These are phyloP conservation scores for Monosporascus cannonballus DNA, from an alignment of 2,329 filamentous ascomycete genomes.

Conservation along the genomic window DNA sequence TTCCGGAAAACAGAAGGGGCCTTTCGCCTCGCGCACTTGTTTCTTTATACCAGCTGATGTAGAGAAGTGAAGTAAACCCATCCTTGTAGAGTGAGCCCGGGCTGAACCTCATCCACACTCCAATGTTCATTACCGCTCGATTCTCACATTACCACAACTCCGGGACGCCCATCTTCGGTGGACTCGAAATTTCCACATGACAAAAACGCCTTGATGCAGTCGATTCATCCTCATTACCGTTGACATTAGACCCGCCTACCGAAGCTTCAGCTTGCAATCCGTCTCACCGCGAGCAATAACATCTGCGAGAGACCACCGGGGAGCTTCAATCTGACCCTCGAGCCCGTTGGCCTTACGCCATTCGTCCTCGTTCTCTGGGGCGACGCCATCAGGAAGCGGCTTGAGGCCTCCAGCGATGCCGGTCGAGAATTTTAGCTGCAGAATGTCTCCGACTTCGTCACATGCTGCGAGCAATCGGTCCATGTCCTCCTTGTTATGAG, in stretches of 20 bases:
- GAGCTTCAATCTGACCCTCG: slow-evolving; percentile 67
- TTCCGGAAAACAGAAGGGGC: slow-evolving; percentile 9
- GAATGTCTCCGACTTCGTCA: slow-evolving; percentile 83
- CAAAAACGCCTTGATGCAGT: slow-evolving; percentile 21
- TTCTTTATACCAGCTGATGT: slow-evolving; percentile 13
- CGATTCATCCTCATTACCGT: slow-evolving; percentile 10
- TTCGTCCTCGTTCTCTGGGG: slow-evolving; percentile 65
- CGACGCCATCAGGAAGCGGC: slow-evolving; percentile 65
- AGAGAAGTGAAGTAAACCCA: slow-evolving; percentile 21
- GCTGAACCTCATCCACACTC: slow-evolving; percentile 10
- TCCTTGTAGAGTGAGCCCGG: slow-evolving; percentile 21
- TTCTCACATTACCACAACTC: slow-evolving; percentile 23
- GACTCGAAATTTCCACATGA: slow-evolving; percentile 15
- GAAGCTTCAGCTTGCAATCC: slow-evolving; percentile 67
- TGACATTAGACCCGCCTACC: slow-evolving; percentile 36
- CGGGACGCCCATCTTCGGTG: slow-evolving; percentile 22
- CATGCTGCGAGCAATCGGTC: slow-evolving; percentile 85
- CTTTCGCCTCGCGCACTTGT: slow-evolving; percentile 12
- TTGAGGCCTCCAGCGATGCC: slow-evolving; percentile 85
- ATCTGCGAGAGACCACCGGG: slow-evolving; percentile 80
- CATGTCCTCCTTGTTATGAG: slow-evolving; percentile 97
- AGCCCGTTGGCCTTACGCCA: slow-evolving; percentile 57
- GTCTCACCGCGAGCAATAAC: slow-evolving; percentile 68
- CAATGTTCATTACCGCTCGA: slow-evolving; percentile 15
- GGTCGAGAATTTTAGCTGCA: slow-evolving; percentile 96